Base-by-base conservation (phyloP, 164 flowering plant species). In the Chloranthus sessilifolius region DNA sequence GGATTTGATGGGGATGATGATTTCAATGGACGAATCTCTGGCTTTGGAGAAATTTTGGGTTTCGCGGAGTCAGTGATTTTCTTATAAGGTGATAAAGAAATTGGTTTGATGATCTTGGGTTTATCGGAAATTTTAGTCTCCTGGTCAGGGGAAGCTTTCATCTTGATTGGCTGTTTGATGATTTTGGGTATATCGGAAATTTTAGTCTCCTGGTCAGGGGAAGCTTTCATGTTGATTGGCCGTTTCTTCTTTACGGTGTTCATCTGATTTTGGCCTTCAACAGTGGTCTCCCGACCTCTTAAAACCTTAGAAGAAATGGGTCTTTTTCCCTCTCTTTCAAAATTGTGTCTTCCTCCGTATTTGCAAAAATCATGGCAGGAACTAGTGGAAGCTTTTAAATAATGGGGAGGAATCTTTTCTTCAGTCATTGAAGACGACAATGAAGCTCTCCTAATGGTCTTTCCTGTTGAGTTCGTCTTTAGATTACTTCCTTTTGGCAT, bases 301-400 rank as follows among this genome's bases (percentile, higher is more conserved):
- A 26, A 9, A 12, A 42, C 30, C 7, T 44, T 25, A n/a, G 21
- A 44, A n/a, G n/a, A n/a, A n/a, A n/a, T n/a, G n/a, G n/a, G n/a
- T n/a, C n/a, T 15, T 53, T 62, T 60, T 49, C 59, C 60, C 66
- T 69, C 60, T 11, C 40, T 51, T 66, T 66, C 65, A 45, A 39
- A 34, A 27, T 23, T 57, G 41, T 60, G 72, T 47, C 53, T 34
- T 51, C 26, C 67, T 37, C 85, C 85, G 43, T 64, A 79, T 48
- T 79, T 82, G 41, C 88, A 82, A 27, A 65, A 30, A 53, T 82
- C 83, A 68, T 79, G 85, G 59, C 85, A 82, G 34, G 88, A 79
- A 47, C 81, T 75, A 19, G 62, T 63, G 27, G 85, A 75, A 29
- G 82, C 74, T 68, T 76, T 69, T 46, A 69, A 81, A 54, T 79